These are phyloP conservation scores for Penicillium silybi DNA, from an alignment of 495 filamentous ascomycete species.

Conservation along the genomic window DNA sequence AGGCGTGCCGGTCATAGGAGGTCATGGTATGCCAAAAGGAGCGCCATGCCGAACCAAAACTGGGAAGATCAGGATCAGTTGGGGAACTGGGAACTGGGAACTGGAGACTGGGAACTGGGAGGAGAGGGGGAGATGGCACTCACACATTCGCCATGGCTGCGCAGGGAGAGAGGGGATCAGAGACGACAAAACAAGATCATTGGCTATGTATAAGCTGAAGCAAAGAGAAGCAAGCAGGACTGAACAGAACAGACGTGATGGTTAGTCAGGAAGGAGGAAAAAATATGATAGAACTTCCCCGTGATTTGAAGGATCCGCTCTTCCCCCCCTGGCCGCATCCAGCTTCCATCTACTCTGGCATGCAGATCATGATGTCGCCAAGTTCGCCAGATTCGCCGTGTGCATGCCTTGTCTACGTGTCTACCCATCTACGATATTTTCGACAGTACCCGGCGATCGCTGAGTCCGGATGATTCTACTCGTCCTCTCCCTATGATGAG, in stretches of 20 bases:
- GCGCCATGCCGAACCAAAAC: constrained; percentile 61
- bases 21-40: constrained; percentile 98
- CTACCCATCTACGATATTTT: background rate
- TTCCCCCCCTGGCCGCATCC: constrained; percentile 24
- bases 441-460: background rate
- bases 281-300: constrained; percentile 10
- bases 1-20: constrained; percentile 70
- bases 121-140: constrained; percentile 5
- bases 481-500: too few relatives aligned
- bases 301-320: constrained; percentile 9
- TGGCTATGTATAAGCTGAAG: constrained; percentile 1
- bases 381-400: constrained; percentile 3
- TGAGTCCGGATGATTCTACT: too few relatives aligned
- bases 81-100: background rate
- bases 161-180: background rate
- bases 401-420: background rate
- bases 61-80: constrained; percentile 24
- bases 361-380: constrained; percentile 29
- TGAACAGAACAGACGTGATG: background rate
- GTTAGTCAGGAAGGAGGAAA: constrained; percentile 8
- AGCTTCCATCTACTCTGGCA: constrained; percentile 17
- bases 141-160: constrained; percentile 27
- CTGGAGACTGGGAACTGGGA: too few relatives aligned
- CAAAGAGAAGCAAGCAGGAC: background rate
- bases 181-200: constrained; percentile 6